Conservation (phyloP, 768 basidiomycete genomes). For the Gelatoporia subvermispora region DNA sequence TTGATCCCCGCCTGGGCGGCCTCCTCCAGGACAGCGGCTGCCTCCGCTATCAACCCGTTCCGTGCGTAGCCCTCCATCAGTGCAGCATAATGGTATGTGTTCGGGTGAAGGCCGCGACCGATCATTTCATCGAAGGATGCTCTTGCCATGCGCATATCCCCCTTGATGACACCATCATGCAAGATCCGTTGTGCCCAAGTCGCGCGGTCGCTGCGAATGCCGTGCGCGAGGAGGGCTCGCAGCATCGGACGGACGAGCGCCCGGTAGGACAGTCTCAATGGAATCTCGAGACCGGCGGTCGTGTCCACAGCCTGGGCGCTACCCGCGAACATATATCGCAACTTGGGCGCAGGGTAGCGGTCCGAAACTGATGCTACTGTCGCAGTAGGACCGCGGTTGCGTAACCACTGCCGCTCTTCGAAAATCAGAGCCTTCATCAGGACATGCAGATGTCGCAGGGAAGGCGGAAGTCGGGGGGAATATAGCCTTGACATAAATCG, state of each 20-base stretch:
- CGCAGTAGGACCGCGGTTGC: too few relatives aligned
- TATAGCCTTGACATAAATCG: slow-evolving; percentile 43
- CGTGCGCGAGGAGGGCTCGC: slow-evolving; percentile 41
- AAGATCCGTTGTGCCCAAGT: slow-evolving; percentile 60
- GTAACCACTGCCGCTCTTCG: too few relatives aligned
- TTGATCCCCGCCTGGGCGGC: slow-evolving; percentile 45
- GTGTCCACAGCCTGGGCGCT: slow-evolving; percentile 38
- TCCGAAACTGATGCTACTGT: too few relatives aligned
- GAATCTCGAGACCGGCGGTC: slow-evolving; percentile 38
- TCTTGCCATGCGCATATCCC: slow-evolving; percentile 39
- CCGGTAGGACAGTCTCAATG: slow-evolving; percentile 26
- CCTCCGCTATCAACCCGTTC: slow-evolving; percentile 54
- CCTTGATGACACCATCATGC: slow-evolving; percentile 50
- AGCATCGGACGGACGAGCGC: slow-evolving; percentile 37
- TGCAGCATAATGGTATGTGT: slow-evolving; percentile 66
- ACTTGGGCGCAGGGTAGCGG: too few relatives aligned
- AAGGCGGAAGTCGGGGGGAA: slow-evolving; percentile 38
- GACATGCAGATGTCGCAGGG: slow-evolving; percentile 53
- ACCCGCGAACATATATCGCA: not conserved
- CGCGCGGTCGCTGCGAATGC: slow-evolving; percentile 50
- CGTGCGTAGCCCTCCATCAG: slow-evolving; percentile 71
- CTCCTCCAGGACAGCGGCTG: slow-evolving; percentile 50
- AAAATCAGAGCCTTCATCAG: slow-evolving; percentile 40
- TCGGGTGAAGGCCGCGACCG: slow-evolving; percentile 65
- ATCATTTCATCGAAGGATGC: slow-evolving; percentile 56